phyloP scores from a whole-genome alignment of 2,329 filamentous ascomycete species.

The Hymenoscyphus fructigenus region DNA sequence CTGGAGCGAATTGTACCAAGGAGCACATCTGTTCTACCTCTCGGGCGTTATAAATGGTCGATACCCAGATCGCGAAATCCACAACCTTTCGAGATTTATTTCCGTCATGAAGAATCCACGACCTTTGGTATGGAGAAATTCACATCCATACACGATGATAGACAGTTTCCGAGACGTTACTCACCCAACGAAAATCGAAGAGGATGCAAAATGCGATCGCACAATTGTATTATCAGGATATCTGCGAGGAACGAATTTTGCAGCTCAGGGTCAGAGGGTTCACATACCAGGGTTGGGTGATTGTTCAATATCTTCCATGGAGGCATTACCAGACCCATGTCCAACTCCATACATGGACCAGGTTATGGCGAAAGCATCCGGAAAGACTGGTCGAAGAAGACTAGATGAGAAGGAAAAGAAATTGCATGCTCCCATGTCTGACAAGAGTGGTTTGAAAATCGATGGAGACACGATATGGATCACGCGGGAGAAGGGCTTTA shows the following conservation, averaged over 20 bases:
- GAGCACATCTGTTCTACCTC: constrained; percentile 94
- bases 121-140: constrained; percentile 94
- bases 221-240: constrained; percentile 92
- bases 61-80: constrained; percentile 93
- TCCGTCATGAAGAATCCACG: constrained; percentile 99
- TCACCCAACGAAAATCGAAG: constrained; percentile 86
- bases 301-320: constrained; percentile 77
- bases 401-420: constrained; percentile 97
- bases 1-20: constrained; percentile 96
- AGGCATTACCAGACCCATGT: constrained; percentile 88
- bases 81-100: constrained; percentile 92
- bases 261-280: constrained; percentile 78
- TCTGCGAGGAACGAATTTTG: constrained; percentile 90
- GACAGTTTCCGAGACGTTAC: constrained; percentile 96
- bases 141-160: constrained; percentile 89
- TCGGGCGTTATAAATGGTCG: constrained; percentile 95
- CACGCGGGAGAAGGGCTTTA: constrained; percentile 68
- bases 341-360: constrained; percentile 91
- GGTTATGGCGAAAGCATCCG: constrained; percentile 77
- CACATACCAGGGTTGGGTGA: constrained; percentile 94
- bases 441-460: constrained; percentile 92
- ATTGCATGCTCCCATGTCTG: constrained; percentile 95
- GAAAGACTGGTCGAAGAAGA: constrained; percentile 76
- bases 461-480: constrained; percentile 97
- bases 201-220: constrained; percentile 84